These are phyloP conservation scores for Aspergillus cavernicola DNA, from an alignment of 495 filamentous ascomycete species.

Conservation along the genomic window DNA sequence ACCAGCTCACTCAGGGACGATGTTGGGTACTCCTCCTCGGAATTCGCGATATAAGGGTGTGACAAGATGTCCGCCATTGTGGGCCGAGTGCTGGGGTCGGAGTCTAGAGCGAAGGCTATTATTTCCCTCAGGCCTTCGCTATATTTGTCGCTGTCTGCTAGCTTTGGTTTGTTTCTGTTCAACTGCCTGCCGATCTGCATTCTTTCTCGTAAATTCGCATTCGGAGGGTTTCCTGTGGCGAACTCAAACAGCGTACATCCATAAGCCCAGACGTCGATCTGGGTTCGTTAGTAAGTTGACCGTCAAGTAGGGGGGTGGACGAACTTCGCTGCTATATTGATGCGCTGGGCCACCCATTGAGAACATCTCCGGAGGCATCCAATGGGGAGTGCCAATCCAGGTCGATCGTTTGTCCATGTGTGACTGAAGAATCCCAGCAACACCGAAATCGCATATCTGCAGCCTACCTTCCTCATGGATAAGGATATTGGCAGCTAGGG, in stretches of 20 bases:
- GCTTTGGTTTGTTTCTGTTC: slow-evolving; percentile 55
- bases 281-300: slow-evolving; percentile 16
- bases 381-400: slow-evolving; percentile 91
- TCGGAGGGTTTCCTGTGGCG: slow-evolving; percentile 82
- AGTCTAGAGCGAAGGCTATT: slow-evolving; percentile 74
- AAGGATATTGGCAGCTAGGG: slow-evolving; percentile 76
- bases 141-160: slow-evolving; percentile 68
- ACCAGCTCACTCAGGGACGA: slow-evolving; percentile 69
- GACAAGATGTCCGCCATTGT: slow-evolving; percentile 49
- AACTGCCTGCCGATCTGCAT: slow-evolving; percentile 61
- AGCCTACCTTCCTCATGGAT: slow-evolving; percentile 82
- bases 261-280: slow-evolving; percentile 95
- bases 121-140: slow-evolving; percentile 69
- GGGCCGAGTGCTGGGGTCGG: slow-evolving; percentile 70
- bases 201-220: slow-evolving; percentile 43
- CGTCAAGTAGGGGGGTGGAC: not conserved
- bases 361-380: slow-evolving; percentile 94
- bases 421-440: slow-evolving; percentile 81
- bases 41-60: slow-evolving; percentile 51
- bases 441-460: slow-evolving; percentile 94
- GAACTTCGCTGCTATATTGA: slow-evolving; percentile 57
- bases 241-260: slow-evolving; percentile 89
- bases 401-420: slow-evolving; percentile 84
- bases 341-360: slow-evolving; percentile 35
- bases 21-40: slow-evolving; percentile 65